Conservation (phyloP, 1,139 yeast species). For the Blastobotrys arbuscula region DNA sequence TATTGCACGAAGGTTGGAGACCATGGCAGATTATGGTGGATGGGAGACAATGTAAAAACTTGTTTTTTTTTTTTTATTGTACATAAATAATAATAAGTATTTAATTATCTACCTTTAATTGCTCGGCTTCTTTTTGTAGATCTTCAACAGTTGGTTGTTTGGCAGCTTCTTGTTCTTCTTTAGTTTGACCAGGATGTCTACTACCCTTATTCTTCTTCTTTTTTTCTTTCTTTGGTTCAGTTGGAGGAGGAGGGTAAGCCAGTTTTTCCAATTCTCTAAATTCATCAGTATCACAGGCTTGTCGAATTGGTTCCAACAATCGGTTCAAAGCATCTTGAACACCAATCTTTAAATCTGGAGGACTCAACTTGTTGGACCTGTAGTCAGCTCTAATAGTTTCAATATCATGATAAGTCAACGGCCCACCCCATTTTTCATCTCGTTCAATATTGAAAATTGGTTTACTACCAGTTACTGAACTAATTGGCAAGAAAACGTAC, state of each 20-base stretch:
- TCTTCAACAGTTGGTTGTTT: conserved; percentile 1
- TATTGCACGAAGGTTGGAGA: conserved; percentile 75
- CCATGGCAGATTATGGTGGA: conserved; percentile 80
- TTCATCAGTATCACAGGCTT: conserved; percentile 56
- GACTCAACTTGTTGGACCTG: conserved; percentile 67
- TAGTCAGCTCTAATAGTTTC: conserved; percentile 70
- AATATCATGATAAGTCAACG: conserved; percentile 62
- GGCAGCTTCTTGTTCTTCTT: conserved; percentile 10
- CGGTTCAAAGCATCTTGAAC: conserved; percentile 77
- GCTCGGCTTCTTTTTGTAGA: conserved; percentile 3
- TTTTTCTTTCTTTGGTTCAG: conserved; percentile 49
- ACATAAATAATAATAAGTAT: not conserved
- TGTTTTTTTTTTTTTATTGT: too few relatives aligned
- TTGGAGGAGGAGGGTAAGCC: conserved; percentile 79
- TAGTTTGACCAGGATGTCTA: conserved; percentile 62
- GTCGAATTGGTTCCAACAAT: conserved; percentile 79
- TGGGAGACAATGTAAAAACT: conserved; percentile 87
- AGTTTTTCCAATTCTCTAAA: conserved; percentile 67
- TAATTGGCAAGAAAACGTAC: conserved; percentile 79
- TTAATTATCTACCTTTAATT: not conserved
- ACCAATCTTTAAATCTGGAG: conserved; percentile 92
- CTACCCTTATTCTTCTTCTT: conserved; percentile 82
- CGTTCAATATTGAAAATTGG: conserved; percentile 71
- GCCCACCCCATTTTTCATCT: conserved; percentile 97
- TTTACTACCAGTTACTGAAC: conserved; percentile 52